Base-by-base conservation (phyloP, 306 rosid species). In the Vigna angularis region DNA sequence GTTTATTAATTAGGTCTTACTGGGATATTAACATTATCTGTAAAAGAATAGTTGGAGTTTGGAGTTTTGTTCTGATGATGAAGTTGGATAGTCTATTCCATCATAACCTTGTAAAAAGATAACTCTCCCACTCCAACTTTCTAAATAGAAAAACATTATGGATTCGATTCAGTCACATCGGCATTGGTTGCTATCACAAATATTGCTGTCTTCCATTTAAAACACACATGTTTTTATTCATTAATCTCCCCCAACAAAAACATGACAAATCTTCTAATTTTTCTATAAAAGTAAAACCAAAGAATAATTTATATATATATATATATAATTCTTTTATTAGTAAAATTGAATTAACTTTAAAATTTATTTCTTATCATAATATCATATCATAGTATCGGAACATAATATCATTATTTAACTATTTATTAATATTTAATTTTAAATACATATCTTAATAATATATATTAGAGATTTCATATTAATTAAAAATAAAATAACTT, bases 191-290 rank as follows among this genome's bases (percentile, higher is more conserved):
- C 53, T 42, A 44, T 58, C 56, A 15, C 3, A 7, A 12, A 57
- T 38, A 64, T 13, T 65, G 73, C 80, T 76, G 73, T 65, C 73
- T 34, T 75, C 72, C 80, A 75, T 17, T 42, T 17, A 20, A 38
- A 62, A 36, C 7, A 32, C 79, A 10, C n/a, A 4, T 42, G 9
- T 10, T 66, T 66, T 42, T 9, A 70, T 16, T 49, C 45, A 36
- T 36, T 36, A 7, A 30, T 11, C 16, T 9, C 61, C 57, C 75
- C 14, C 20, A 61, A 30, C 12, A 26, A 61, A 74, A 61, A 42
- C 64, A 52, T 51, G 64, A 4, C 64, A 53, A 34, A 52, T 30
- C 4, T 30, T 30, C 32, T 30, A 30, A 3, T 30, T 30, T 4
- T 30, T 30, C 32, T 0, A 30, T 30, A 30, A 30, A 30, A 30